A percentile compares a stretch with the other conserved stretches of the same genome.
These are phyloP conservation scores for Aspergillus sojae DNA, from an alignment of 2,329 filamentous ascomycete species.

Conservation along the genomic window DNA sequence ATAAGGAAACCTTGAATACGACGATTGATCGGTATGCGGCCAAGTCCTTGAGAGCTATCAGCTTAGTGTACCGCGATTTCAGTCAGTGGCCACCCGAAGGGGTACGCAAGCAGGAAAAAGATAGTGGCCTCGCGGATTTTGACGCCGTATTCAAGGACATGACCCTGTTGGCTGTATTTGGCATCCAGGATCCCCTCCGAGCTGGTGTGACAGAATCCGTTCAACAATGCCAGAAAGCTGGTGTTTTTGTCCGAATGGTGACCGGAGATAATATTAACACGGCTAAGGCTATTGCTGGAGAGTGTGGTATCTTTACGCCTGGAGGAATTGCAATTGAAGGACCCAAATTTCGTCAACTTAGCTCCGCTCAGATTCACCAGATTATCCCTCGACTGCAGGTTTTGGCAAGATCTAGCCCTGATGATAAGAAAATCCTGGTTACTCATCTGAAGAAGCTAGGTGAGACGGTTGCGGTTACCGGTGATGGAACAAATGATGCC, in stretches of 20 bases:
- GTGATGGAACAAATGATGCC: slow-evolving; percentile 82
- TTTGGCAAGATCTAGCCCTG: slow-evolving; percentile 72
- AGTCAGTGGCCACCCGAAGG: slow-evolving; percentile 77
- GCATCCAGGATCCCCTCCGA: slow-evolving; percentile 80
- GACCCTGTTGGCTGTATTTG: slow-evolving; percentile 70
- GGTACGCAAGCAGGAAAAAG: slow-evolving; percentile 58
- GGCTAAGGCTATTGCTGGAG: slow-evolving; percentile 75
- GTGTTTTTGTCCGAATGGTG: slow-evolving; percentile 81
- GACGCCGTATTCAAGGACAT: slow-evolving; percentile 69
- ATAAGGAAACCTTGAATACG: slow-evolving; percentile 61
- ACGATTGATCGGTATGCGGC: slow-evolving; percentile 78
- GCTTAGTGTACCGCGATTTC: slow-evolving; percentile 81
- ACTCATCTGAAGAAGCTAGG: slow-evolving; percentile 70
- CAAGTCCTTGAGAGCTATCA: slow-evolving; percentile 81
- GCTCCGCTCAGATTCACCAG: slow-evolving; percentile 64
- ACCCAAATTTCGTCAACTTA: slow-evolving; percentile 74
- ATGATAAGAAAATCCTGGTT: slow-evolving; percentile 75
- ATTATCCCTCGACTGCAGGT: slow-evolving; percentile 72
- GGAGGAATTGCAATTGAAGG: slow-evolving; percentile 76
- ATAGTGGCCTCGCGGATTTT: slow-evolving; percentile 65
- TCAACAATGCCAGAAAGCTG: slow-evolving; percentile 70
- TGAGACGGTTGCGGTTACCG: slow-evolving; percentile 80
- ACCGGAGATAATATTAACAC: slow-evolving; percentile 82
- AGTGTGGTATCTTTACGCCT: slow-evolving; percentile 73
- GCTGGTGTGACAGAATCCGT: slow-evolving; percentile 75